Conservation (phyloP, 352 stramenopile genomes). For the Phytophthora crassamura region DNA sequence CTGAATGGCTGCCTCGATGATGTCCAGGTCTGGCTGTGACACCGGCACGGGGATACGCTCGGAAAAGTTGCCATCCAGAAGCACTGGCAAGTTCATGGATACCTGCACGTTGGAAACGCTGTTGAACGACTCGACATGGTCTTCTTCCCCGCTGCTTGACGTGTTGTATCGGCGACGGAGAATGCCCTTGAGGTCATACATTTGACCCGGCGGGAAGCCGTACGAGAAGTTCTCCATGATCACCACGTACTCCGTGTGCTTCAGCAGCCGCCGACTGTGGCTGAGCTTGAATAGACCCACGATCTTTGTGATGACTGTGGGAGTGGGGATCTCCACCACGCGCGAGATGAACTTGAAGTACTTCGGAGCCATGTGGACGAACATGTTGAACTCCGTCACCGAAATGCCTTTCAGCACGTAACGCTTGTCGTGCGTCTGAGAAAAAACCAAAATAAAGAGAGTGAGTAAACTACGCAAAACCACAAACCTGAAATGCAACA, state of each 20-base stretch:
- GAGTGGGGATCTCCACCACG: slow-evolving; percentile 58
- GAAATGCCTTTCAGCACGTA: slow-evolving; percentile 89
- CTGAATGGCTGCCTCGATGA: slow-evolving; percentile 74
- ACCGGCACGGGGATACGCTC: slow-evolving; percentile 85
- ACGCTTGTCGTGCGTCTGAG: slow-evolving; percentile 81
- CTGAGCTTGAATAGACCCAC: slow-evolving; percentile 84
- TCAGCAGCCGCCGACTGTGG: slow-evolving; percentile 62
- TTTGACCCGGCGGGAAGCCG: slow-evolving; percentile 76
- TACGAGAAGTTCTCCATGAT: slow-evolving; percentile 91
- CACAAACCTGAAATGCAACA: slow-evolving; percentile 8
- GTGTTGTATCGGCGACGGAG: slow-evolving; percentile 71
- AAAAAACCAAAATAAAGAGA: slow-evolving; percentile 9
- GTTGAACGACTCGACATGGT: slow-evolving; percentile 45
- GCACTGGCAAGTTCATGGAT: slow-evolving; percentile 64
- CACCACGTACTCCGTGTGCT: slow-evolving; percentile 84
- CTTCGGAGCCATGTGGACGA: slow-evolving; percentile 87
- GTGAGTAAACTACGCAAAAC: slow-evolving; percentile 8
- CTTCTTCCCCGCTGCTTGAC: slow-evolving; percentile 43
- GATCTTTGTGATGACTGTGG: slow-evolving; percentile 88
- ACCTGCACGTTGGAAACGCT: slow-evolving; percentile 58
- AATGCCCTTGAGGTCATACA: slow-evolving; percentile 91
- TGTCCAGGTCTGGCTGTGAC: slow-evolving; percentile 58
- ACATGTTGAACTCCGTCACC: slow-evolving; percentile 91
- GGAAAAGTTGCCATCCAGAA: slow-evolving; percentile 83
- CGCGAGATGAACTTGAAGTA: slow-evolving; percentile 89